Conservation (phyloP, 2,329 filamentous ascomycete genomes). For the Aspergillus transmontanensis region DNA sequence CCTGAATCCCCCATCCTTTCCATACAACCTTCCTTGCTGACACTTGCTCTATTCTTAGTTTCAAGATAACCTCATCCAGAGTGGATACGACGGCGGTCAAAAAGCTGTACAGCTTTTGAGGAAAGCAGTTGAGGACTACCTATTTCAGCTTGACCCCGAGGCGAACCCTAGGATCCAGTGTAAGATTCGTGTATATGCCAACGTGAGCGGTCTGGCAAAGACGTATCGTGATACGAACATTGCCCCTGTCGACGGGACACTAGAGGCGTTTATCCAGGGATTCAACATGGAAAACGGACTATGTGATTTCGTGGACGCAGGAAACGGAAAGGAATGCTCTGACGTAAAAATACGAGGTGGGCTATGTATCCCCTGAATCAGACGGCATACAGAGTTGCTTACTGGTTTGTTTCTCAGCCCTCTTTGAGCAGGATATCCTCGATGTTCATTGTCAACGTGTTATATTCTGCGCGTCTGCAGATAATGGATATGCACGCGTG, state of each 20-base stretch:
- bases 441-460: slow-evolving; percentile 46
- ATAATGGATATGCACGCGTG: slow-evolving; percentile 48
- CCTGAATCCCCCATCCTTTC: neutral
- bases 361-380: neutral
- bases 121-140: slow-evolving; percentile 26
- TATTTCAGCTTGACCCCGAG: slow-evolving; percentile 21
- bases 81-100: slow-evolving; percentile 35
- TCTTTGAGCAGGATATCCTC: slow-evolving; percentile 33
- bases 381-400: neutral
- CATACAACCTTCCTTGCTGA: neutral
- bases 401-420: slow-evolving; percentile 19
- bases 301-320: slow-evolving; percentile 47
- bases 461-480: slow-evolving; percentile 46
- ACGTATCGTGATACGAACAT: slow-evolving; percentile 35
- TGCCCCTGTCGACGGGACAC: slow-evolving; percentile 23
- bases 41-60: slow-evolving; percentile 28
- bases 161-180: slow-evolving; percentile 30
- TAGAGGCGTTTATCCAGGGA: slow-evolving; percentile 43
- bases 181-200: slow-evolving; percentile 43
- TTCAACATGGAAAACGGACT: slow-evolving; percentile 44
- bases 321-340: slow-evolving; percentile 47
- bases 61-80: slow-evolving; percentile 32
- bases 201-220: slow-evolving; percentile 39
- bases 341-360: slow-evolving; percentile 47
- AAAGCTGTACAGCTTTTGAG: slow-evolving; percentile 30